A percentile compares a stretch with the other conserved stretches of the same genome.
phyloP scores from a whole-genome alignment of 495 filamentous ascomycete genomes.

The Penicillium fimorum region DNA sequence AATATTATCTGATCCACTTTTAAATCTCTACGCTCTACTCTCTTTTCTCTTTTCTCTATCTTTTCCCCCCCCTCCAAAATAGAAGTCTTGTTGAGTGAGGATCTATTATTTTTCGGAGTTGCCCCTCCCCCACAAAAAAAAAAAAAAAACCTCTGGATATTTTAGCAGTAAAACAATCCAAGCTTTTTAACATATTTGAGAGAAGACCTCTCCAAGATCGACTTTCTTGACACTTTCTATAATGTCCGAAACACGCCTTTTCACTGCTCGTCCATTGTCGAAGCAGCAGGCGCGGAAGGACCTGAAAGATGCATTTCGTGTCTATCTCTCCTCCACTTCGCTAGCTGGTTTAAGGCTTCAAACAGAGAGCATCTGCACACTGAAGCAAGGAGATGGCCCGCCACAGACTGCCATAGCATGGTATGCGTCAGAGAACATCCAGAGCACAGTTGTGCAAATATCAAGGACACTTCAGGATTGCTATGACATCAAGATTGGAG shows the following conservation, averaged over 20 bases:
- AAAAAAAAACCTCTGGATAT: not conserved
- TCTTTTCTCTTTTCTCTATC: not conserved
- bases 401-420: constrained; percentile 62
- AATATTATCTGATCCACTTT: not conserved
- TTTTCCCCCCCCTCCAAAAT: too few species aligned
- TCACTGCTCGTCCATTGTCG: constrained; percentile 54
- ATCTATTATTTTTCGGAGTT: not conserved
- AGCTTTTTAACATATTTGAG: not conserved
- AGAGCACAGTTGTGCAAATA: constrained; percentile 62
- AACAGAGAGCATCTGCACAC: constrained; percentile 55
- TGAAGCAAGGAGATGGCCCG: constrained; percentile 45
- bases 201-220: not conserved
- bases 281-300: constrained; percentile 49
- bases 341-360: constrained; percentile 59
- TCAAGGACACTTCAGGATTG: constrained; percentile 63
- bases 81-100: too few species aligned
- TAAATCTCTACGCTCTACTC: not conserved
- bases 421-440: constrained; percentile 61
- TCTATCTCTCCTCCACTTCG: constrained; percentile 65
- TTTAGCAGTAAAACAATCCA: too few species aligned
- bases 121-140: constrained; percentile 3
- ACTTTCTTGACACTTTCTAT: not conserved
- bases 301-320: constrained; percentile 58
- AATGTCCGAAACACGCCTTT: constrained; percentile 46
- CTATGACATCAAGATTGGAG: constrained; percentile 63